Conservation (phyloP, 2,329 filamentous ascomycete species). For the Xylariaceae sp. region DNA sequence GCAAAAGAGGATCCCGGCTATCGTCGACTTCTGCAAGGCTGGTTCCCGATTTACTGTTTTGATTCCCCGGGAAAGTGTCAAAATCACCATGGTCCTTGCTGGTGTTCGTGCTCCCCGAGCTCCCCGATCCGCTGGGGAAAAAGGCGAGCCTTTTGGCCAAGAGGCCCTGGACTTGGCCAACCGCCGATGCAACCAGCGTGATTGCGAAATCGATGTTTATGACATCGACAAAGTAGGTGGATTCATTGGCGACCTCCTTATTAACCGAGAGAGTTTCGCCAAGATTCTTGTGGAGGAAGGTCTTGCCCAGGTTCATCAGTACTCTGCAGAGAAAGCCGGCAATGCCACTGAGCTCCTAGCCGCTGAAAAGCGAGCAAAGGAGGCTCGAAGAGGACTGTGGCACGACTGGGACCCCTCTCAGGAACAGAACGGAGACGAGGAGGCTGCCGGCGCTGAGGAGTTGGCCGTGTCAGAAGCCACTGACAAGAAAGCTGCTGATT, state of each 20-base stretch:
- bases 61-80: constrained; percentile 86
- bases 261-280: constrained; percentile 93
- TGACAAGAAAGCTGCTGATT: constrained; percentile 69
- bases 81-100: constrained; percentile 89
- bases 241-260: constrained; percentile 90
- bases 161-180: constrained; percentile 91
- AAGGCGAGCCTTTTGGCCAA: constrained; percentile 88
- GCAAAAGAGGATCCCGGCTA: constrained; percentile 84
- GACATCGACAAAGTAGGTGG: constrained; percentile 95
- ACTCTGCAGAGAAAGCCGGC: constrained; percentile 92
- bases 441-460: constrained; percentile 46
- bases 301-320: constrained; percentile 83
- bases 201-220: constrained; percentile 92
- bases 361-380: constrained; percentile 85
- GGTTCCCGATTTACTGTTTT: constrained; percentile 89
- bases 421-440: constrained; percentile 60
- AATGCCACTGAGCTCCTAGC: constrained; percentile 82
- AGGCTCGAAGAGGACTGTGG: constrained; percentile 83
- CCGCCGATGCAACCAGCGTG: constrained; percentile 82
- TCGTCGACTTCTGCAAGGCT: constrained; percentile 98
- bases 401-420: constrained; percentile 89
- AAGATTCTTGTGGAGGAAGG: constrained; percentile 92
- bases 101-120: constrained; percentile 88
- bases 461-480: constrained; percentile 48
- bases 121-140: constrained; percentile 68